Evolutionary conservation across 2,329 filamentous ascomycete species (phyloP).

Genomic region (Talaromyces sp.): DNA sequence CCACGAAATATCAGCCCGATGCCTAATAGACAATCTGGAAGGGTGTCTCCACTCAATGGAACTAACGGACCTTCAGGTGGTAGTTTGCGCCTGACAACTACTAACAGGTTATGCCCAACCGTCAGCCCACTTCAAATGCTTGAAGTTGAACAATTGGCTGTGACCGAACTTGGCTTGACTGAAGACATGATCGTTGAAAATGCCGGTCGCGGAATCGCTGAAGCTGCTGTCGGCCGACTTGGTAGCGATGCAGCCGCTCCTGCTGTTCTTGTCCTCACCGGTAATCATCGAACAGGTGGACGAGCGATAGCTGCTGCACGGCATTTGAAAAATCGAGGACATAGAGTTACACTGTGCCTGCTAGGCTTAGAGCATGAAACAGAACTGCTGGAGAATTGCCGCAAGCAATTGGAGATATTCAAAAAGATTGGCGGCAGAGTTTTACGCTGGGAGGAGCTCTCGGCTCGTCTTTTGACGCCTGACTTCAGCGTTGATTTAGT

Average conservation of each 20-base stretch:
- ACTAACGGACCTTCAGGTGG: constrained; percentile 34
- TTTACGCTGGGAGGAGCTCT: constrained; percentile 58
- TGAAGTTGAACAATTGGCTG: constrained; percentile 85
- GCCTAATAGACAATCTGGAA: constrained; percentile 37
- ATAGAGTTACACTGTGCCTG: constrained; percentile 77
- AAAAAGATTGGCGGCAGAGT: constrained; percentile 77
- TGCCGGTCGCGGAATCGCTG: constrained; percentile 80
- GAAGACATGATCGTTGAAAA: constrained; percentile 92
- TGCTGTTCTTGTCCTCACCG: constrained; percentile 74
- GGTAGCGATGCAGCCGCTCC: constrained; percentile 55
- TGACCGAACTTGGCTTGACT: constrained; percentile 78
- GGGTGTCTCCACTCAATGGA: constrained; percentile 43
- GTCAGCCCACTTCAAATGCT: constrained; percentile 77
- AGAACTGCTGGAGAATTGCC: constrained; percentile 74
- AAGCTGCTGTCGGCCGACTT: constrained; percentile 67
- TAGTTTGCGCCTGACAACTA: constrained; percentile 53
- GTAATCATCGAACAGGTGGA: constrained; percentile 88
- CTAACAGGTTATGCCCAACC: constrained; percentile 54
- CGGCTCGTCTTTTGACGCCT: constrained; percentile 48
- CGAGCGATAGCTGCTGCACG: constrained; percentile 80
- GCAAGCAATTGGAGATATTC: constrained; percentile 78
- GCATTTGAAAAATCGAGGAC: constrained; percentile 78
- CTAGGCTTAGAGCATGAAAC: constrained; percentile 79
- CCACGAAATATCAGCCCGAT: constrained; percentile 40
- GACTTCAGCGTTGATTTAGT: constrained; percentile 72